phyloP scores from a whole-genome alignment of 2,329 filamentous ascomycete genomes.

The Neopestalotiopsis sp. region DNA sequence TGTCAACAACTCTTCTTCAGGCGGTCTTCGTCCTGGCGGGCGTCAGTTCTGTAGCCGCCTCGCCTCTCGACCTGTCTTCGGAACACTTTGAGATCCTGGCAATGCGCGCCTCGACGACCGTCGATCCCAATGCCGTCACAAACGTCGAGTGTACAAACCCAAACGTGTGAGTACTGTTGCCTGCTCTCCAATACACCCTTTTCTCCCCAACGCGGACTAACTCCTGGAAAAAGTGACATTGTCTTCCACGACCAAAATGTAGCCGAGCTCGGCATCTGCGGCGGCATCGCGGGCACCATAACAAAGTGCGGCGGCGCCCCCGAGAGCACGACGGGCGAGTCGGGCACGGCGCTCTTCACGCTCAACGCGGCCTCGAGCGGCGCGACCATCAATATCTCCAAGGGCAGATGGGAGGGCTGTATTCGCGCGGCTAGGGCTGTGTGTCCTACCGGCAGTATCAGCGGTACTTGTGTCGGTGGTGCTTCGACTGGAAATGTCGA shows the following conservation, averaged over 20 bases:
- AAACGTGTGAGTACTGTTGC: slow-evolving; percentile 39
- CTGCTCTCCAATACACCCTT: neutral
- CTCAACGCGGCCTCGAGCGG: slow-evolving; percentile 47
- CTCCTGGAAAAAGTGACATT: slow-evolving; percentile 40
- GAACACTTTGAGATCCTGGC: slow-evolving; percentile 51
- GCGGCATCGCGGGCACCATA: slow-evolving; percentile 53
- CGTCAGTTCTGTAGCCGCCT: slow-evolving; percentile 37
- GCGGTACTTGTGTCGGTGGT: slow-evolving; percentile 51
- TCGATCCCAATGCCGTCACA: slow-evolving; percentile 47
- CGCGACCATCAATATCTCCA: slow-evolving; percentile 57
- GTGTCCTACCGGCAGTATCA: slow-evolving; percentile 55
- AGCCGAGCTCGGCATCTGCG: slow-evolving; percentile 54
- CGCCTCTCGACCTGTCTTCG: slow-evolving; percentile 41
- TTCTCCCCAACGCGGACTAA: neutral
- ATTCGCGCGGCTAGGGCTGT: slow-evolving; percentile 56
- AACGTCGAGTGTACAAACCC: slow-evolving; percentile 47
- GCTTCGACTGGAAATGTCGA: slow-evolving; percentile 50
- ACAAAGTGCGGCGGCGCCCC: slow-evolving; percentile 51
- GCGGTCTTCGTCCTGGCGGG: slow-evolving; percentile 37
- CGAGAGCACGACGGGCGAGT: slow-evolving; percentile 47
- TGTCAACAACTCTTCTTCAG: slow-evolving; percentile 36
- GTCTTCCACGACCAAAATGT: slow-evolving; percentile 55
- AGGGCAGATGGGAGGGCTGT: slow-evolving; percentile 58
- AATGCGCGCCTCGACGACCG: slow-evolving; percentile 41
- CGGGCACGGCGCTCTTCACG: slow-evolving; percentile 53